Evolutionary conservation across 2,329 filamentous ascomycete genomes (phyloP).

Genomic region (Sclerotinia borealis): DNA sequence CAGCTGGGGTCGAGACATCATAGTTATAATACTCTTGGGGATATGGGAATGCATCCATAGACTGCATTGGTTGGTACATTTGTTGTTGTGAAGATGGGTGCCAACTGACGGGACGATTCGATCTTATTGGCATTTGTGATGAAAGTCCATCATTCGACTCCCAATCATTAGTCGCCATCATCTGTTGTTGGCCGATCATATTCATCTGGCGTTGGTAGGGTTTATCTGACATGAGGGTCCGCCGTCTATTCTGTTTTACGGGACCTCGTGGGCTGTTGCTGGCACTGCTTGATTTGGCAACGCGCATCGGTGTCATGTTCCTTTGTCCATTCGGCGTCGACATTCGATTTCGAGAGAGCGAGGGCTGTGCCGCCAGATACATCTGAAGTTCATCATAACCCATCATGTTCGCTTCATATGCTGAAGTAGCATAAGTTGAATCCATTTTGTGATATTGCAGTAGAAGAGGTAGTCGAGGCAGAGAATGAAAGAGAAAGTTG

Average conservation of each 20-base stretch:
- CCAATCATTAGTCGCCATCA: constrained; percentile 42
- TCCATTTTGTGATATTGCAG: constrained; percentile 24
- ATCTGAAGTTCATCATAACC: constrained; percentile 37
- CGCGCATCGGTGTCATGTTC: constrained; percentile 47
- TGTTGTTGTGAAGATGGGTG: constrained; percentile 55
- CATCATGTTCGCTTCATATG: constrained; percentile 21
- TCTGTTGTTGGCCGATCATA: constrained; percentile 34
- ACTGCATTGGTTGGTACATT: constrained; percentile 34
- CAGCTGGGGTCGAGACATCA: constrained; percentile 39
- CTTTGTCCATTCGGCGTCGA: constrained; percentile 44
- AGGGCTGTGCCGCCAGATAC: constrained; percentile 43
- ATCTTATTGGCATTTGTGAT: constrained; percentile 26
- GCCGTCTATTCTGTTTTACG: constrained; percentile 45
- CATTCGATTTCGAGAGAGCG: constrained; percentile 43
- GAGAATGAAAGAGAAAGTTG: not conserved
- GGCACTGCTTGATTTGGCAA: constrained; percentile 60
- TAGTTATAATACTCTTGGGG: constrained; percentile 19
- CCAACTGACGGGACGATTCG: constrained; percentile 65
- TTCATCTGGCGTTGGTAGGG: constrained; percentile 25
- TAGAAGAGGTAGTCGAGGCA: not conserved
- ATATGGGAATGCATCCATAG: constrained; percentile 37
- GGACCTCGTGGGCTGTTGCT: constrained; percentile 61
- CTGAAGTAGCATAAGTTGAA: constrained; percentile 15
- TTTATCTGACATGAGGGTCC: constrained; percentile 49
- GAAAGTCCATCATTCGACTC: constrained; percentile 32